These are phyloP conservation scores for Pisolithus microcarpus DNA, from an alignment of 768 basidiomycete genomes.

Conservation along the genomic window DNA sequence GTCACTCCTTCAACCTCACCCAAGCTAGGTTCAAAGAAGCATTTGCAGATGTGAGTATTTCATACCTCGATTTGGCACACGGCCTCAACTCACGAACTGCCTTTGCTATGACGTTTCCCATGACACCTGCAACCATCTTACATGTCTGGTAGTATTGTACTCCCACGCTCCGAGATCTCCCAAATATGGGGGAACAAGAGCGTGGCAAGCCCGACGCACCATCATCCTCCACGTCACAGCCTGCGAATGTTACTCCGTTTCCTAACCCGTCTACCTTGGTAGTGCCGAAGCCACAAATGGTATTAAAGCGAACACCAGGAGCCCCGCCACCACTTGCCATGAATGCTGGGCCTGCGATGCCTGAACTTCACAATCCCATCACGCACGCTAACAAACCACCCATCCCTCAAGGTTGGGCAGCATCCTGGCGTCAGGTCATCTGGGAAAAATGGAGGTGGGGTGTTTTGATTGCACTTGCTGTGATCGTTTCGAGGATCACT, in stretches of 20 bases:
- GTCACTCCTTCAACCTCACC: conserved; percentile 79
- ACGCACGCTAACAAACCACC: conserved; percentile 23
- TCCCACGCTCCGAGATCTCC: conserved; percentile 60
- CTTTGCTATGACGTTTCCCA: conserved; percentile 15
- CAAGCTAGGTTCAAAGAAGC: conserved; percentile 80
- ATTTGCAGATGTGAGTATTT: conserved; percentile 73
- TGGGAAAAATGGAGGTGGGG: conserved; percentile 88
- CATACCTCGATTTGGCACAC: conserved; percentile 4
- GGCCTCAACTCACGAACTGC: conserved; percentile 12
- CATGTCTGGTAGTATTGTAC: conserved; percentile 54
- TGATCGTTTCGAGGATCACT: conserved; percentile 71
- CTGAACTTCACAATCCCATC: conserved; percentile 15
- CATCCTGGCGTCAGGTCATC: conserved; percentile 56
- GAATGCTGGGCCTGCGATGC: not conserved
- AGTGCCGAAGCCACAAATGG: conserved; percentile 16
- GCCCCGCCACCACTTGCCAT: conserved; percentile 16
- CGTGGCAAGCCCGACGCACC: conserved; percentile 40
- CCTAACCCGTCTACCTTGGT: conserved; percentile 16
- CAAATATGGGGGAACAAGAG: conserved; percentile 89
- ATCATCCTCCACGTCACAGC: conserved; percentile 15
- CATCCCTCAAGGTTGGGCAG: conserved; percentile 45
- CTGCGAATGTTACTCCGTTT: conserved; percentile 11
- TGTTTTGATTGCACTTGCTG: conserved; percentile 66
- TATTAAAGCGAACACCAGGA: conserved; percentile 14
- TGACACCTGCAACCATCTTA: conserved; percentile 10